Base-by-base conservation (phyloP, 768 basidiomycete species). In the Boletus reticulatus region DNA sequence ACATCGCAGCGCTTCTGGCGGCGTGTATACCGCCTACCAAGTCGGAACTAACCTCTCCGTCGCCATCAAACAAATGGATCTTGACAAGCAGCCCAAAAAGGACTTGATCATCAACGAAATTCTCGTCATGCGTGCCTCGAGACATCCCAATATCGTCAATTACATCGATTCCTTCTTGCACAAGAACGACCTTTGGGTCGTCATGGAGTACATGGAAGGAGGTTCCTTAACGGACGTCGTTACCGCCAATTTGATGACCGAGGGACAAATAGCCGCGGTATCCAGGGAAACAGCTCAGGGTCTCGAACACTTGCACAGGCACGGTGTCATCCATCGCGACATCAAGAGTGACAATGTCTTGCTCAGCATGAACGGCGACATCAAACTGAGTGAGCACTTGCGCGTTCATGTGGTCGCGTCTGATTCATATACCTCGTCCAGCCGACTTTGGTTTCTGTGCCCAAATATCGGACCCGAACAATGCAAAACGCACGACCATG, bases 161-260 rank as follows among this genome's bases (percentile, higher is more conserved):
- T 99, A 94, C 75, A 98, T 98, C 67, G 97, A 99, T 70, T 96
- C 94, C 3, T 99, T 98, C 83, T 74, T 98, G 41, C 84, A 96
- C 79, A 94, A 92, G 80, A 97, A 96, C 71, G 97, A 98, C 67
- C 80, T 99, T 4, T 98, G 97, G 97, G 94, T 99, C 38, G 94
- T 98, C 53, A 98, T 99, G 97, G 97, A 98, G 76, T 98, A 95
- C 74, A 98, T 98, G 96, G 95, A 98, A 74, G 95, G 95, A 39
- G 92, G 93, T 34, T 88, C 85, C 31, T 76, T 98, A 43, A 99
- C 96, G 6, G 96, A 98, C 68, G 94, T 98, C 58, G 94, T 89
- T 41, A 88, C 87, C 4, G 85, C 83, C 42, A 88, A 88, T 61
- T 74, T 97, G 66, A 98, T 99, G 94, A 94, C 90, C 0, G 97